Base-by-base conservation (phyloP, 768 basidiomycete species). In the Gloeopeniophorella convolvens region DNA sequence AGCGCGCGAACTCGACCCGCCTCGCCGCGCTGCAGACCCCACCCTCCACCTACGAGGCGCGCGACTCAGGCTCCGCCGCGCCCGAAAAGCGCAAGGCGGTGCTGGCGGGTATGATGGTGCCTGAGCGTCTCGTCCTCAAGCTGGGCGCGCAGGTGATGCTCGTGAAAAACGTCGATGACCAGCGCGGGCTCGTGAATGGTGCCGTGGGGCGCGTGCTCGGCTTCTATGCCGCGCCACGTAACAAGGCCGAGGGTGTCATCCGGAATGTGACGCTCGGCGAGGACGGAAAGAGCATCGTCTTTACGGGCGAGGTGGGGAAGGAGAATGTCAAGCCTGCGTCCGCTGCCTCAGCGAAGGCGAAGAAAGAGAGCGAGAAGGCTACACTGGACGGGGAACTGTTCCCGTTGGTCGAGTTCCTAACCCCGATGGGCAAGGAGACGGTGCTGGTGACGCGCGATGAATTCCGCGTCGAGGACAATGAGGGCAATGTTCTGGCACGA, bases 71-170 rank as follows among this genome's bases (percentile, higher is more conserved):
- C 6, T 60, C 64, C 4, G 64, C 68, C 10, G 68, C 69, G 12
- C 58, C 59, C 0, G 68, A 71, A 4, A 72, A 68, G 43, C 70
- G 75, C n/a, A 69, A 73, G 42, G 78, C 79, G 44, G 66, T 83
- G 11, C 70, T 88, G 16, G 67, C 72, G 20, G 80, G 76, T 58
- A 74, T 88, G 62, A 76, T 87, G 62, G 83, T 83, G 1, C 76
- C 79, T 27, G 67, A 66, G 35, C 62, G 60, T 3, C 71, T 89
- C 9, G 65, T 70, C 3, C 72, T 89, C 45, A 85, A 85, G 60
- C 59, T 72, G 16, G 75, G 76, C 31, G 77, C 80, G 9, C 85
- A 86, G 58, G 75, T 77, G 8, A 84, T 83, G 82, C 69, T 85
- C 24, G 73, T 85, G 63, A 85, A 85, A 70, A 87, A 87, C 58